Evolutionary conservation across 768 basidiomycete species (phyloP).

Genomic region (Psilocybe azurescens): DNA sequence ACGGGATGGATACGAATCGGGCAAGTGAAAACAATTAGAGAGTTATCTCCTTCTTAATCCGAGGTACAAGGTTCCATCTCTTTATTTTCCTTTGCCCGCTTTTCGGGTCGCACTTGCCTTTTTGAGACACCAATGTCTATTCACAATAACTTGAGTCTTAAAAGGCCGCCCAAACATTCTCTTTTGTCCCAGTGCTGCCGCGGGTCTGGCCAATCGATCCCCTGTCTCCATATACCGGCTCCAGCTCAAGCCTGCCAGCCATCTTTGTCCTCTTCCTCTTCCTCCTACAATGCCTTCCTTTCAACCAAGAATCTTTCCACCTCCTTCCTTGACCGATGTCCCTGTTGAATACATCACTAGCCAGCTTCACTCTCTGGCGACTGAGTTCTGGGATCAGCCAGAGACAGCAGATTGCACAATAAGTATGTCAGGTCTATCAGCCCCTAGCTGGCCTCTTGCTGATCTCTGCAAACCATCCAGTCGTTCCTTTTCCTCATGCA

Average conservation of each 20-base stretch:
- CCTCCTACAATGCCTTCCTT: constrained; percentile 43
- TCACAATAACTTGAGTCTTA: constrained; percentile 23
- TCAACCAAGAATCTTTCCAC: constrained; percentile 65
- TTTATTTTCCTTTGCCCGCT: not conserved
- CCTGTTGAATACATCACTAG: constrained; percentile 77
- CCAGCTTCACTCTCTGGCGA: constrained; percentile 69
- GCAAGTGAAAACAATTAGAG: constrained; percentile 45
- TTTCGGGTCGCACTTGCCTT: constrained; percentile 9
- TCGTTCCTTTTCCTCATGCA: constrained; percentile 55
- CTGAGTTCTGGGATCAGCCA: constrained; percentile 74
- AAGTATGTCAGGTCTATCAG: constrained; percentile 44
- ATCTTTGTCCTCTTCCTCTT: constrained; percentile 9
- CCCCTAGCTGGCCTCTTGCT: not conserved
- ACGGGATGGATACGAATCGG: constrained; percentile 18
- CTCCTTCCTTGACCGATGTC: constrained; percentile 63
- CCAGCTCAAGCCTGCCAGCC: constrained; percentile 35
- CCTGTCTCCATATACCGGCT: constrained; percentile 23
- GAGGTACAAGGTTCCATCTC: not conserved
- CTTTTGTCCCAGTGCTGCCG: constrained; percentile 40
- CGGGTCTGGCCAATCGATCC: constrained; percentile 45
- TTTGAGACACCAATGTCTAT: not conserved
- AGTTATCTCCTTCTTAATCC: constrained; percentile 9
- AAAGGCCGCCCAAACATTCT: constrained; percentile 32
- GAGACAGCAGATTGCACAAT: constrained; percentile 83
- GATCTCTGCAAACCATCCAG: constrained; percentile 31